Evolutionary conservation across 176 grass and related monocot species (phyloP), one percentile per base, ranked within the genome.

Genomic region (Aegilops speltoides): DNA sequence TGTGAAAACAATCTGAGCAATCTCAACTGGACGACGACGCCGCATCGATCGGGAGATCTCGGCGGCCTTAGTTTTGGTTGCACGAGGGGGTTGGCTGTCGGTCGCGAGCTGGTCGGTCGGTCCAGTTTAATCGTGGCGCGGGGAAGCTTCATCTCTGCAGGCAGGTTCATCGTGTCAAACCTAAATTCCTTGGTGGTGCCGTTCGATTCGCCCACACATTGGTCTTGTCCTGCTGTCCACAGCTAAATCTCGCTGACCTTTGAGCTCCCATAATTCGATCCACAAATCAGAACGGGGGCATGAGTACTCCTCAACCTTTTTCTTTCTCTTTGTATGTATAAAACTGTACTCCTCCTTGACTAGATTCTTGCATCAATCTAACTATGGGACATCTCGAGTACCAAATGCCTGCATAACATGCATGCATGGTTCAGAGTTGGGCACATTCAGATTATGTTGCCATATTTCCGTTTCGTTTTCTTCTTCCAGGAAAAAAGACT

Each of bases 61-160:
- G 36, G 46, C 76, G 70, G n/a, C 20, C 28, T 20, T 10, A 52
- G 29, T 77, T 50, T 84, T 77, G 29, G 62, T 77, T 91, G 89
- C 89, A 91, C 86, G 82, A 91, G 86, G 82, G 85, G 76, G 60
- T 31, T 77, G 77, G 69, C 75, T 81, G 86, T 29, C 85, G 45
- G 62, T 61, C n/a, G 34, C 14, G 85, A 48, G 80, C 15, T 69
- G 50, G 82, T 29, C 85, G 45, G 62, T 61, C n/a, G 34, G 66
- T 41, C 24, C 29, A 66, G 50, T 7, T 54, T 54, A 45, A 36
- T 76, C 50, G 36, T 22, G 37, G 38, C 65, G 29, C 31, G 22
- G n/a, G 43, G 80, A 83, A 85, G 83, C 78, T 82, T 89, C 87
- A 59, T 75, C 73, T 50, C 17, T 48, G 0, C 3, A 40, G 54